Conservation (phyloP, 2,329 filamentous ascomycete genomes). For the Sclerotinia minor region DNA sequence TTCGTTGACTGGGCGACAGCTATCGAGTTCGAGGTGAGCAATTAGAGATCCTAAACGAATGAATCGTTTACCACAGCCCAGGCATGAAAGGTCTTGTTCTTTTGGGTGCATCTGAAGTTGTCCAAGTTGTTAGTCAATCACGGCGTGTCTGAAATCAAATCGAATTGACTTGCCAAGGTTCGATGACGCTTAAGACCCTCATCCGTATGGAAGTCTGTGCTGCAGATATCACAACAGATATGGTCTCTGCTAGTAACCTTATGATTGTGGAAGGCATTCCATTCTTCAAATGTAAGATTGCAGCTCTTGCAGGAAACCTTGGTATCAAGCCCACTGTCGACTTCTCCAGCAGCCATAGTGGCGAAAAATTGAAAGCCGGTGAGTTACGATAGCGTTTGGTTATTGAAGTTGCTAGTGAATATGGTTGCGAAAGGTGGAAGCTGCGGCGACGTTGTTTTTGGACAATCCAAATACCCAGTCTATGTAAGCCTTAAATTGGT, state of each 20-base stretch:
- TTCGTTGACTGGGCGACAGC: conserved; percentile 13
- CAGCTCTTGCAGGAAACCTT: conserved; percentile 18
- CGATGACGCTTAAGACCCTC: conserved; percentile 22
- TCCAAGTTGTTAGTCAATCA: neutral
- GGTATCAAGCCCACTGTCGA: neutral
- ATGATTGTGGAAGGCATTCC: conserved; percentile 11
- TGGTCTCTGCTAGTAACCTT: conserved; percentile 17
- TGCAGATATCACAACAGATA: conserved; percentile 22
- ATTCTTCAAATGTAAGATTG: conserved; percentile 9
- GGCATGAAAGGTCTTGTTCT: conserved; percentile 20
- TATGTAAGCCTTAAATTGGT: neutral
- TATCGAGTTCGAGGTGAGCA: conserved; percentile 23
- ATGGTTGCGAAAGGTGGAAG: too few relatives aligned
- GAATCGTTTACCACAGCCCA: conserved; percentile 16
- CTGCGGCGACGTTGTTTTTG: too few relatives aligned
- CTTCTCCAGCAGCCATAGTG: conserved; percentile 2
- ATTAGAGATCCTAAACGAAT: conserved; percentile 24
- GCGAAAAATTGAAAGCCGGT: too few relatives aligned
- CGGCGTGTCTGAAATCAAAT: neutral
- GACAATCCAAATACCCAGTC: neutral
- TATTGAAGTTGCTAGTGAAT: neutral
- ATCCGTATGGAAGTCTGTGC: conserved; percentile 21
- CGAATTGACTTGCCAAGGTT: conserved; percentile 9
- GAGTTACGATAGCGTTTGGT: neutral
- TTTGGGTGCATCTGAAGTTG: conserved; percentile 21